These are phyloP conservation scores for Sporothrix variecibatus DNA, from an alignment of 2,329 filamentous ascomycete species.

Conservation along the genomic window DNA sequence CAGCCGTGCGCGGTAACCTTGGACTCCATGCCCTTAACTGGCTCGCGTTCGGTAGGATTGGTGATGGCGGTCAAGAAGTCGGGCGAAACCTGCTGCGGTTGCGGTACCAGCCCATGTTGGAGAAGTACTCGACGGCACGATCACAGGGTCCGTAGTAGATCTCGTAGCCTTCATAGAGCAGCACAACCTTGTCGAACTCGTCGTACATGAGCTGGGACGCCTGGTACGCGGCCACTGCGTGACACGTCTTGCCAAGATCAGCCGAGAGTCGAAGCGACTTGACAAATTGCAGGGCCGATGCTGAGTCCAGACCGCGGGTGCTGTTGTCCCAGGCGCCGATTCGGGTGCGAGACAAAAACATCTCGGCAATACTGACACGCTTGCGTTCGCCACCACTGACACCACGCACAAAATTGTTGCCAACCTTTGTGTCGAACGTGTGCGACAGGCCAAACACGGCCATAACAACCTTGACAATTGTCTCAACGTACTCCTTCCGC, in stretches of 20 bases:
- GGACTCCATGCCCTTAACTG: slow-evolving; percentile 62
- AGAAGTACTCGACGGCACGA: slow-evolving; percentile 66
- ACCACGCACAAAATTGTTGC: slow-evolving; percentile 65
- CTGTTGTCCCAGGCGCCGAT: slow-evolving; percentile 67
- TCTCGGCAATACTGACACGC: slow-evolving; percentile 75
- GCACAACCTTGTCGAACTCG: slow-evolving; percentile 70
- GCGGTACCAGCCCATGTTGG: slow-evolving; percentile 67
- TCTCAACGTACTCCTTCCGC: slow-evolving; percentile 53
- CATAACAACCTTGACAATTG: slow-evolving; percentile 68
- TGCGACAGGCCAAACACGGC: slow-evolving; percentile 74
- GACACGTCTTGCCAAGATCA: slow-evolving; percentile 59
- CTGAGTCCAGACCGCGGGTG: slow-evolving; percentile 65
- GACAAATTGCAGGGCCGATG: slow-evolving; percentile 66
- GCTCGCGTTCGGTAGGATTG: slow-evolving; percentile 69
- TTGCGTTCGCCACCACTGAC: slow-evolving; percentile 69
- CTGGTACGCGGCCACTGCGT: slow-evolving; percentile 70
- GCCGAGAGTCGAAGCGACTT: slow-evolving; percentile 62
- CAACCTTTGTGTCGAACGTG: slow-evolving; percentile 70
- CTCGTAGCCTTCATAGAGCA: slow-evolving; percentile 68
- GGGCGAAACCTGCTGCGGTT: slow-evolving; percentile 64
- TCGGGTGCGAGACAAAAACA: slow-evolving; percentile 57
- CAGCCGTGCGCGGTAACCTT: slow-evolving; percentile 60
- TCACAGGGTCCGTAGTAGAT: slow-evolving; percentile 65
- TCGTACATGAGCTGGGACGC: slow-evolving; percentile 64
- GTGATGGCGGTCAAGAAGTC: slow-evolving; percentile 78